phyloP scores from a whole-genome alignment of 352 stramenopile genomes.

The Phytophthora pini region DNA sequence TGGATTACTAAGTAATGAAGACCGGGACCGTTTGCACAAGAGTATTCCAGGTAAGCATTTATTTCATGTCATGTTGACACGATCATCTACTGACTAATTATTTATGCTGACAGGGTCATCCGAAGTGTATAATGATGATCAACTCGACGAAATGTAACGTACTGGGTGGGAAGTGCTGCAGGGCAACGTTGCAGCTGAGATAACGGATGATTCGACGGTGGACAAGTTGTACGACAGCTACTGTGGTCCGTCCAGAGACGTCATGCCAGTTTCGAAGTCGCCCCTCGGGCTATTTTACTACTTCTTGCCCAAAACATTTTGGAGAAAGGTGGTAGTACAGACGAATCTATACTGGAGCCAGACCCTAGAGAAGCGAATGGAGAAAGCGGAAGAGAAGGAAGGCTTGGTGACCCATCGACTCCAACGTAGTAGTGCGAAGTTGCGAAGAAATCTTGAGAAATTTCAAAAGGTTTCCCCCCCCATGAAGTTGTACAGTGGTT shows the following conservation, averaged over 20 bases:
- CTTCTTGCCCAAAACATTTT: slow-evolving; percentile 20
- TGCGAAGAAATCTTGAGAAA: background rate
- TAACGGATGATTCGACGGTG: background rate
- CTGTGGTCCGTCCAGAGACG: background rate
- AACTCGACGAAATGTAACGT: slow-evolving; percentile 8
- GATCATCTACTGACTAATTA: too few relatives aligned
- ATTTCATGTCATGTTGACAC: too few relatives aligned
- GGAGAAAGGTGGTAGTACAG: background rate
- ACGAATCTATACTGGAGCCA: slow-evolving; percentile 12
- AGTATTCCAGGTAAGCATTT: too few relatives aligned
- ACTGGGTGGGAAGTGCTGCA: slow-evolving; percentile 3
- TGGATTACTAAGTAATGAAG: too few relatives aligned
- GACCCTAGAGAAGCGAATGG: background rate
- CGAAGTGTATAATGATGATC: background rate
- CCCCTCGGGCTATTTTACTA: slow-evolving; percentile 14
- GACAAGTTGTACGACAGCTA: slow-evolving; percentile 12
- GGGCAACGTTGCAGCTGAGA: background rate
- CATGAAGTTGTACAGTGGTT: slow-evolving; percentile 19
- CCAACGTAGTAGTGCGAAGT: background rate
- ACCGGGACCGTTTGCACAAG: too few relatives aligned
- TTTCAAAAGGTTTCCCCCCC: background rate
- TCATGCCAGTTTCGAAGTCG: background rate
- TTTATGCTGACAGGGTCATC: too few relatives aligned
- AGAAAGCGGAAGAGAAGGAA: background rate
- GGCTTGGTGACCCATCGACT: background rate